Conservation (phyloP, 1,139 yeast species). For the Yarrowia galli region DNA sequence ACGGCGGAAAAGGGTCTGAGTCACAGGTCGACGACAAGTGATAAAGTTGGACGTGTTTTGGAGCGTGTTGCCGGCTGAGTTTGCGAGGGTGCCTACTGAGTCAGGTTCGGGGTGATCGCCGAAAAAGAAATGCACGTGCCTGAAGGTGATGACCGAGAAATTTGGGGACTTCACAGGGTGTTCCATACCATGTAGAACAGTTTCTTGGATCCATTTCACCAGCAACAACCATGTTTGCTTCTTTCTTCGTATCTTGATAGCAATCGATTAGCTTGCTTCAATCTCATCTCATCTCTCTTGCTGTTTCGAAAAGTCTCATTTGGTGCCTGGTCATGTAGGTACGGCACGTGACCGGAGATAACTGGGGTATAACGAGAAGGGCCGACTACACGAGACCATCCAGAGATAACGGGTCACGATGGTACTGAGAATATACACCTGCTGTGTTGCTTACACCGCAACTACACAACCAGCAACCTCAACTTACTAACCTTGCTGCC, state of each 20-base stretch:
- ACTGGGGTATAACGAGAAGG: not conserved
- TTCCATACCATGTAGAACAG: too few relatives aligned
- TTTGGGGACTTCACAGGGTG: too few relatives aligned
- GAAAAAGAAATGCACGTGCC: slow-evolving; percentile 1
- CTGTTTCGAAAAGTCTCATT: not conserved
- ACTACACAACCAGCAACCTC: not conserved
- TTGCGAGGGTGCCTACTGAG: not conserved
- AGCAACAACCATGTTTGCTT: not conserved
- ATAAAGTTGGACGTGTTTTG: slow-evolving; percentile 2
- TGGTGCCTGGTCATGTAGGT: slow-evolving; percentile 2
- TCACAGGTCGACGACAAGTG: slow-evolving; percentile 22
- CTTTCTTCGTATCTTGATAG: not conserved
- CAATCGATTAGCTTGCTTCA: not conserved
- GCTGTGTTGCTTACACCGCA: not conserved
- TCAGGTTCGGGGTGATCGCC: not conserved
- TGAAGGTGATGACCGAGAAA: too few relatives aligned
- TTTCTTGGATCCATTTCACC: too few relatives aligned
- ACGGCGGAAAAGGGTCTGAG: not conserved
- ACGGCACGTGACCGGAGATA: slow-evolving; percentile 3
- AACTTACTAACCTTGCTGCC: too few relatives aligned
- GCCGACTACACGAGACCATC: too few relatives aligned
- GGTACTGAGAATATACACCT: too few relatives aligned
- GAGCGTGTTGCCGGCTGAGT: not conserved
- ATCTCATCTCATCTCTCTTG: not conserved
- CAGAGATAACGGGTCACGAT: too few relatives aligned